A percentile compares a stretch with the other conserved stretches of the same genome.
These are phyloP conservation scores for Suillus alpinus DNA, from an alignment of 768 basidiomycete genomes.

Conservation along the genomic window DNA sequence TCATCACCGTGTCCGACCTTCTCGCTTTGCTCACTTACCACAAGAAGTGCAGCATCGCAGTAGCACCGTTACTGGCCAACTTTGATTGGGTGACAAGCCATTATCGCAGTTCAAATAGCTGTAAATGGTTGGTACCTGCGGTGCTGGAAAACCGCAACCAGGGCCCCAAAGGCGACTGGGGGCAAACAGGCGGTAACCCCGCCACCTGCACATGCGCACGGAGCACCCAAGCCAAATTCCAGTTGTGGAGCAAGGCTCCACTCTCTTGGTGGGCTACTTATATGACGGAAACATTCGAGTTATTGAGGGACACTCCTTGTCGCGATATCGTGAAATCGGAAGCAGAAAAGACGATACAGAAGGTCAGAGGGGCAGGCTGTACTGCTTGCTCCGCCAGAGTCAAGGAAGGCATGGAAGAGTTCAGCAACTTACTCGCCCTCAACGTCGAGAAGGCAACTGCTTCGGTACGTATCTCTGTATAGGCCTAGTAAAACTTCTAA, in stretches of 20 bases:
- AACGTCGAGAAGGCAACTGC: constrained; percentile 15
- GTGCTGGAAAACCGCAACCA: too few relatives aligned
- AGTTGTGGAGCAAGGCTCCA: neutral
- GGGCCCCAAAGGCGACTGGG: too few relatives aligned
- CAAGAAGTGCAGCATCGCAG: constrained; percentile 2
- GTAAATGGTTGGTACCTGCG: neutral
- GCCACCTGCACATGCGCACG: neutral
- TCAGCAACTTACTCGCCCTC: constrained; percentile 4
- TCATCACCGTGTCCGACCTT: constrained; percentile 18
- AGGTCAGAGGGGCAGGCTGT: constrained; percentile 2
- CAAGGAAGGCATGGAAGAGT: constrained; percentile 12
- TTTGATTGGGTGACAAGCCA: constrained; percentile 1
- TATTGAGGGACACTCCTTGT: constrained; percentile 4
- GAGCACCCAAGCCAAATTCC: neutral
- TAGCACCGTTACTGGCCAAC: neutral
- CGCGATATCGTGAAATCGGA: neutral
- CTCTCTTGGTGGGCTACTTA: constrained; percentile 10
- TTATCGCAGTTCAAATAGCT: neutral
- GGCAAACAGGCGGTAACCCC: too few relatives aligned
- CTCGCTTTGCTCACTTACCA: constrained; percentile 16
- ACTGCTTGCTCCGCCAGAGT: constrained; percentile 4
- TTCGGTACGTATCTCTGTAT: constrained; percentile 6
- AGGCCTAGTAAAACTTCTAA: neutral
- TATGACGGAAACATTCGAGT: constrained; percentile 1
- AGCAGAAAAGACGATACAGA: neutral